phyloP scores from a whole-genome alignment of 176 grass and related monocot species.

The maize (Zea mays) region Zm-B73-REFERENCE-NAM-5.0 NC_050096.1:237755501-237756000 shows the following conservation, averaged over 20 bases:
- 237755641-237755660: background rate
- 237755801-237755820: background rate
- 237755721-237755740: slow-evolving; percentile 1
- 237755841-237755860: background rate
- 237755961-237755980: slow-evolving; percentile 9
- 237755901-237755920: background rate
- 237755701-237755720: background rate
- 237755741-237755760: slow-evolving; percentile 14
- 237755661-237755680: background rate
- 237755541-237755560: slow-evolving; percentile 96
- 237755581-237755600: slow-evolving; percentile 98
- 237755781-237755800: background rate
- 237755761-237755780: slow-evolving; percentile 8
- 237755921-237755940: slow-evolving; percentile 2
- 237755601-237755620: slow-evolving; percentile 36
- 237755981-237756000: background rate
- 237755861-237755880: slow-evolving; percentile 18
- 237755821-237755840: background rate
- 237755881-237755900: background rate
- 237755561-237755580: slow-evolving; percentile 99
- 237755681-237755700: background rate
- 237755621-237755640: slow-evolving; percentile 9
- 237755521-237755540: slow-evolving; percentile 90
- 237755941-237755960: background rate
- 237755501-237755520: slow-evolving; percentile 95